Evolutionary conservation across 2,329 filamentous ascomycete genomes (phyloP).

Genomic region (Aspergillus sp.): DNA sequence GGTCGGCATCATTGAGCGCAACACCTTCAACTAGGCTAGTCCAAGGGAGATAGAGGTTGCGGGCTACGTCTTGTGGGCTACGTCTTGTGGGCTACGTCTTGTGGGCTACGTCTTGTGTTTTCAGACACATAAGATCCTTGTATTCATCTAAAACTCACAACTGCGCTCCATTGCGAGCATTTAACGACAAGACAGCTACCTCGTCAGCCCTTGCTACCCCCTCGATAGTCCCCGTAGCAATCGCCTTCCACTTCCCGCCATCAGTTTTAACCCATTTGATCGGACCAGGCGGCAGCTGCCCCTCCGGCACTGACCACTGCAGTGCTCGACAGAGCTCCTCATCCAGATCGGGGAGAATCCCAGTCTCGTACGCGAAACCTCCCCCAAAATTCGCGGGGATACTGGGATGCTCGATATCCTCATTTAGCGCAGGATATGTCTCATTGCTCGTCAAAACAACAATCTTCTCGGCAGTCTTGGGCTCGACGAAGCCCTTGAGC

Average conservation of each 20-base stretch:
- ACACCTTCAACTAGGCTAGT: too few relatives aligned
- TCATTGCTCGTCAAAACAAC: conserved; percentile 23
- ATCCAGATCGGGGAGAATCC: conserved; percentile 27
- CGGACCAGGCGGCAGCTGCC: conserved; percentile 23
- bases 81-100: too few relatives aligned
- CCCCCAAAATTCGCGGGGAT: conserved; percentile 31
- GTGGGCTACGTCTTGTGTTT: too few relatives aligned
- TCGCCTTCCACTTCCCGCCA: conserved; percentile 15
- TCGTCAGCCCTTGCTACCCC: conserved; percentile 15
- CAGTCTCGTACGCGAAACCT: conserved; percentile 24
- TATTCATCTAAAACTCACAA: neutral
- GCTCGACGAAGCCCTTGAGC: conserved; percentile 31
- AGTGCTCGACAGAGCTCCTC: conserved; percentile 17
- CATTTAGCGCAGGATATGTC: conserved; percentile 20
- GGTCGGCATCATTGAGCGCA: too few relatives aligned
- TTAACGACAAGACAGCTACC: conserved; percentile 1
- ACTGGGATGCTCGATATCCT: conserved; percentile 23
- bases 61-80: too few relatives aligned
- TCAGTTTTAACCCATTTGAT: conserved; percentile 25
- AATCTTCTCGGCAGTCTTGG: conserved; percentile 31
- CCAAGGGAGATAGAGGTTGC: too few relatives aligned
- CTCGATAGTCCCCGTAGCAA: conserved; percentile 27
- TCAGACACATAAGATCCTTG: too few relatives aligned
- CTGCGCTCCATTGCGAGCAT: neutral
- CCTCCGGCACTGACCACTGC: neutral